Evolutionary conservation across 2,329 filamentous ascomycete genomes (phyloP), one percentile per base, ranked within the genome.

Genomic region (Colletotrichum caudatum): DNA sequence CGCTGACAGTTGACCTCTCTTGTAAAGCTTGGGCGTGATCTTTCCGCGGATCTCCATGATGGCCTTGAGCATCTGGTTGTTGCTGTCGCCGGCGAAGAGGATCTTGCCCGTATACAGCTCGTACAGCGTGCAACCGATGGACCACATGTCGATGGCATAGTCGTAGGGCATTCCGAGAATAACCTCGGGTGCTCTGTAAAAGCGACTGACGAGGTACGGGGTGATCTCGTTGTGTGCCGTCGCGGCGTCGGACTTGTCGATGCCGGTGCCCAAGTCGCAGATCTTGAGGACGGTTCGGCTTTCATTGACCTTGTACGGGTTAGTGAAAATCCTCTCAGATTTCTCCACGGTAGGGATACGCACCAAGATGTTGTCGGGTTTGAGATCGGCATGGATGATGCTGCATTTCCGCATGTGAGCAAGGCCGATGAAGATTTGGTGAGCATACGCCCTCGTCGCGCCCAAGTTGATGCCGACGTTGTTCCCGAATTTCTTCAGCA

Each of bases 61-160:
- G 26, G 93, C 92, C 74, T 94, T 93, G 72, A 99, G 89, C 96
- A 99, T 99, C 83, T 97, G 94, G 79, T 99, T 99, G 85, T 99
- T 99, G 83, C 94, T 96, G 74, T 93, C 90, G 71, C 96, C 96
- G 1, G 94, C 94, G 80, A 99, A 99, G 41, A 99, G 86, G 69
- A 99, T 98, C 81, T 98, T 97, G 78, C 96, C 96, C 0, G 96
- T 98, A 84, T 97, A 98, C 51, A 99, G 86, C 82, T 99, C 96
- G 81, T 97, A 99, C 39, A 98, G 86, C 0, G 96, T 99, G 82
- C 96, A 99, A 48, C 96, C 97, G 75, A 98, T 94, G 9, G 95
- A 97, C 96, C 96, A 99, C 86, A 97, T 93, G 81, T 99, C 96
- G 75, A 98, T 94, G 9, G 93, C 92, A 79, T 95, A 97, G 79